Evolutionary conservation across 2,329 filamentous ascomycete species (phyloP).

Genomic region (Aspergillus fumigatiaffinis): DNA sequence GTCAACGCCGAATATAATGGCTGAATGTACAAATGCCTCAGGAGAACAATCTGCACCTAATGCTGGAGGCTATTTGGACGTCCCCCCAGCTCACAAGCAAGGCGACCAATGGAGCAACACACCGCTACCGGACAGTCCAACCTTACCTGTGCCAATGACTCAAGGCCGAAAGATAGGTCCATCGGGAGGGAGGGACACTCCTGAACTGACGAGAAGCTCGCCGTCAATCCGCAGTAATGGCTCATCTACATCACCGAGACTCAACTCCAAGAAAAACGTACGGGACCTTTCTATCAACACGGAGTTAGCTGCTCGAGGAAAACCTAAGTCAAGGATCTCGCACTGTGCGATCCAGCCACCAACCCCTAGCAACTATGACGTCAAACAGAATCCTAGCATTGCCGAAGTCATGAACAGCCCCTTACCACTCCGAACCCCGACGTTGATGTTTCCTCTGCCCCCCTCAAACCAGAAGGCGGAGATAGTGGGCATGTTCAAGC

Average conservation of each 20-base stretch:
- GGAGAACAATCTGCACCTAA: constrained; percentile 10
- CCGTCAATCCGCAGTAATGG: constrained; percentile 6
- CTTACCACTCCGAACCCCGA: constrained; percentile 26
- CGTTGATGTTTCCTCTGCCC: constrained; percentile 18
- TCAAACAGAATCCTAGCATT: constrained; percentile 33
- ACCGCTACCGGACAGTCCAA: constrained; percentile 33
- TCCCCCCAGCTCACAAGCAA: constrained; percentile 31
- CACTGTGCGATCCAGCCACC: constrained; percentile 36
- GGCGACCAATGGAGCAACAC: constrained; percentile 29
- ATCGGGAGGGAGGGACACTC: neutral
- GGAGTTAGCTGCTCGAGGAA: constrained; percentile 31
- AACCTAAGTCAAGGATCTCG: constrained; percentile 27
- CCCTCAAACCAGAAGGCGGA: constrained; percentile 33
- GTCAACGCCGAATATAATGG: constrained; percentile 30
- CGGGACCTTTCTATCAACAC: constrained; percentile 41
- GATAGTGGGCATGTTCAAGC: constrained; percentile 40
- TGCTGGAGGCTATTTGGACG: constrained; percentile 22
- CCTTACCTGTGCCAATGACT: constrained; percentile 22
- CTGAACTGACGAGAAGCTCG: constrained; percentile 4
- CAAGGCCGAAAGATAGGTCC: constrained; percentile 7
- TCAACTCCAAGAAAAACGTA: constrained; percentile 33
- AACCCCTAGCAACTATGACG: constrained; percentile 25
- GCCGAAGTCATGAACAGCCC: constrained; percentile 42
- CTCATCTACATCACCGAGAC: constrained; percentile 14
- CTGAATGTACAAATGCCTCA: constrained; percentile 12